Base-by-base conservation (phyloP, 139 green algal species). In the Micromonas pusilla region DNA sequence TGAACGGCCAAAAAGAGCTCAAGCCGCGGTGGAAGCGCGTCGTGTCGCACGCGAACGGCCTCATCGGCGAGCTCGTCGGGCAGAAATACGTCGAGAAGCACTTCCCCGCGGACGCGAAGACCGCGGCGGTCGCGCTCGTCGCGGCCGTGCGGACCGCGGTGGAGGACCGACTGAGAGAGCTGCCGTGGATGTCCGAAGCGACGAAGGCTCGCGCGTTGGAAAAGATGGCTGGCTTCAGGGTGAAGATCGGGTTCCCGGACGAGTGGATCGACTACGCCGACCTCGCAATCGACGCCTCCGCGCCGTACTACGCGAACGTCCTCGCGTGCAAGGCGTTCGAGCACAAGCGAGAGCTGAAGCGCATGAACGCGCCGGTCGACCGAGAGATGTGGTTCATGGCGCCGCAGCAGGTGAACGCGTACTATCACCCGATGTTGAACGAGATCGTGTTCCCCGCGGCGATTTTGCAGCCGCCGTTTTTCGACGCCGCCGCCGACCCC, bases 361-460 rank as follows among this genome's bases (percentile, higher is more conserved):
- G 72, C 39, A 34, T 78, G 13, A 34, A 78, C 52, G 52, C 23
- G 26, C 76, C 76, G 30, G 76, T 81, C n/a, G 76, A 81, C 52
- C 76, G 70, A 73, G 33, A 31, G n/a, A 5, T 9, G 20, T 82
- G 77, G 77, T n/a, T 73, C 39, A 82, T 82, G 77, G 78, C 77
- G 25, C 77, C 77, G 67, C 54, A 71, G 32, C 36, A 32, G 23
- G 77, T 82, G 5, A 82, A 82, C 70, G 77, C 77, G 20, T 82
- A 82, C 33, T 82, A 78, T n/a, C 25, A 81, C 31, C 76, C 65
- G 33, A 37, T 79, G 26, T 52, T 45, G 25, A 82, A 82, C 68
- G 31, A 82, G 45, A 82, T 82, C 26, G 73, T 82, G 38, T 82
- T 82, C 68, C 77, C 77, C 4, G 77, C 77, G 23, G 77, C 72